Base-by-base conservation (phyloP, 2,329 filamentous ascomycete genomes). In the Zalaria sp. region DNA sequence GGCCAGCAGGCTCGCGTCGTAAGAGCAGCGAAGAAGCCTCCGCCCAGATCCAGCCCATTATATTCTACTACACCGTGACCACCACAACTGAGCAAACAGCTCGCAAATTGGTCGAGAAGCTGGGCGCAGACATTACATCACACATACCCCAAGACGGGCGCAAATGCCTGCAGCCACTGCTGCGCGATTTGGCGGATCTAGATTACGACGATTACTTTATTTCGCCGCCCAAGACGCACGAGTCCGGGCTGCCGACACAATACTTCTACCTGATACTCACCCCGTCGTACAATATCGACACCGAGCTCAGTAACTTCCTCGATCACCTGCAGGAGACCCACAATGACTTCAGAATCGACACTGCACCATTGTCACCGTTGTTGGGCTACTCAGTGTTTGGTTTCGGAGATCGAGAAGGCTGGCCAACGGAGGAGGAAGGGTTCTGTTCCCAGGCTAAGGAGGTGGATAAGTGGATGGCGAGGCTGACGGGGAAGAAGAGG, bases 401-500 rank as follows among this genome's bases (percentile, higher is more conserved):
- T 0, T 83, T 95, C 54, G 89, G 89, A 11, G 89, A 96, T 58
- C 78, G 75, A 47, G 84, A 93, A 57, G 86, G 83, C 44, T 98
- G 91, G 89, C 85, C 87, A 1, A 85, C 81, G 0, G 87, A 94
- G 61, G 76, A 81, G 45, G 83, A 91, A 51, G 89, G 89, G 0
- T 98, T 88, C 63, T 95, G 89, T 58, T 87, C 85, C 47, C 89
- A 96, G 58, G 89, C 89, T 1, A 83, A 81, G 54, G 81, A 94
- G 51, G 70, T 93, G 3, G 89, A 98, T 58, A 87, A 79, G 57
- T 96, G 91, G 89, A 84, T 98, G 83, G 87, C 89, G n/a, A 93
- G 87, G 57, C 64, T 98, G 53, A 94, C 88, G 0, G 81, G 76
- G 2, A 75, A 81, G 47, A 94, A 89, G 64, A 73, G 88, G 56